phyloP scores from a whole-genome alignment of 1,284 basidiomycete species.

The Xanthoconium separans region DNA sequence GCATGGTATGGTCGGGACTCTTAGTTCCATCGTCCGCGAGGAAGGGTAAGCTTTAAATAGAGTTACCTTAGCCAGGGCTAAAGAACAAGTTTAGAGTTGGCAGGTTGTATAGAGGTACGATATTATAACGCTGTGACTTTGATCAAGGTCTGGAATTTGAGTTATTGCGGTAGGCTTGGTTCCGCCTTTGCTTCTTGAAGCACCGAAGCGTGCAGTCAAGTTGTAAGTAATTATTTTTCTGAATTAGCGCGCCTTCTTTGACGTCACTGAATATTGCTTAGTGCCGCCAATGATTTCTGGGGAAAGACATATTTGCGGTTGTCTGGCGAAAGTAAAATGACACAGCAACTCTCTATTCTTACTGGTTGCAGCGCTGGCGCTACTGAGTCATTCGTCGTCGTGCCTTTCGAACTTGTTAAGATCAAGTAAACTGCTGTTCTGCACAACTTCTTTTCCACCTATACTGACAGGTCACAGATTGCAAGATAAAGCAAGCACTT shows the following conservation, averaged over 20 bases:
- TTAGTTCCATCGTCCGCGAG: conserved; percentile 73
- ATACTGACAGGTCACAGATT: conserved; percentile 47
- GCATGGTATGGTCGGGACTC: conserved; percentile 80
- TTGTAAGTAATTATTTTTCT: conserved; percentile 55
- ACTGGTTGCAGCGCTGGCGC: conserved; percentile 96
- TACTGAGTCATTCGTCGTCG: conserved; percentile 90
- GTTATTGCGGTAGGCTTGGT: conserved; percentile 62
- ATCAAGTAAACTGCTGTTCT: conserved; percentile 58
- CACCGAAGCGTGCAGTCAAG: conserved; percentile 98
- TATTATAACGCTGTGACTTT: conserved; percentile 2
- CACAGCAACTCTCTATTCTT: conserved; percentile 78
- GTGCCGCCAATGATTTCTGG: conserved; percentile 93
- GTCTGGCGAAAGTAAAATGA: conserved; percentile 82
- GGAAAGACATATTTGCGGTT: conserved; percentile 69
- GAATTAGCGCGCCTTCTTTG: background rate
- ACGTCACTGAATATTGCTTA: conserved; percentile 26
- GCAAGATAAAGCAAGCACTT: conserved; percentile 90
- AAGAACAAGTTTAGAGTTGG: conserved; percentile 54
- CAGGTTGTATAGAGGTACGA: conserved; percentile 81
- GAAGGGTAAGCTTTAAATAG: conserved; percentile 67
- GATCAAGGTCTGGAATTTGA: background rate
- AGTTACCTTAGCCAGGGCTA: conserved; percentile 19
- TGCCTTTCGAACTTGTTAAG: conserved; percentile 97
- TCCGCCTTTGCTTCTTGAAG: conserved; percentile 93
- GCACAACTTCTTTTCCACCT: background rate